Evolutionary conservation across 371 early-diverging fungal genomes (phyloP), one percentile per base, ranked within the genome.

Genomic region (Lichtheimia hyalospora): DNA sequence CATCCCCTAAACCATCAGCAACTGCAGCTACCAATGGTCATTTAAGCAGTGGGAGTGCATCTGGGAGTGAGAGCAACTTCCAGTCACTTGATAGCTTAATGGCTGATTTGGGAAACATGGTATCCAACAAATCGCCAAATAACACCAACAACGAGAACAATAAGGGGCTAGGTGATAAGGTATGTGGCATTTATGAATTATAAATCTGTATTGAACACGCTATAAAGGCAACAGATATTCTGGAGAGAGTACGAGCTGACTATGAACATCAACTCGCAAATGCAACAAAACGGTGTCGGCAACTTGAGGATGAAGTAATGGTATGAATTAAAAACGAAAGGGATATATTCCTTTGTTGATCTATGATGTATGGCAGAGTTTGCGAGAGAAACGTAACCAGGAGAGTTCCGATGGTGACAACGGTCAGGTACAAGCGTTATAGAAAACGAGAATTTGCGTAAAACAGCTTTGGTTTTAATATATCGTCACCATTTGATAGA

Each of bases 71-170:
- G 10, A 75, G 77, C 51, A 83, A 85, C 54, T 84, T 83, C 63
- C 75, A 85, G 15, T 85, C 86, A 3, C 64, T 92, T 54, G 93
- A 94, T 67, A 88, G 86, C 60, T 71, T 94, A 44, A 94, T 94
- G 94, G 87, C 89, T 8, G 93, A 92, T 67, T 66, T 94, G 15
- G 92, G 91, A 7, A 82, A 82, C 61, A 87, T 91, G 85, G 77
- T 91, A 23, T 34, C 51, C 52, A 52, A 52, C 49, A 73, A 64
- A 34, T 61, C 46, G 46, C 46, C 46, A 16, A 46, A 64, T 23
- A 39, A 43, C 18, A 23, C 27, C n/a, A 55, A 42, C 42, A 21
- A 44, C 42, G 49, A 27, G 8, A 25, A 15, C 20, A 28, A 52
- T 52, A 23, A 28, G 18, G 52, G 25, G 18, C 52, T 46, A n/a